phyloP scores from a whole-genome alignment of 148 eudicot genomes.

The Spergularia bocconei region DNA sequence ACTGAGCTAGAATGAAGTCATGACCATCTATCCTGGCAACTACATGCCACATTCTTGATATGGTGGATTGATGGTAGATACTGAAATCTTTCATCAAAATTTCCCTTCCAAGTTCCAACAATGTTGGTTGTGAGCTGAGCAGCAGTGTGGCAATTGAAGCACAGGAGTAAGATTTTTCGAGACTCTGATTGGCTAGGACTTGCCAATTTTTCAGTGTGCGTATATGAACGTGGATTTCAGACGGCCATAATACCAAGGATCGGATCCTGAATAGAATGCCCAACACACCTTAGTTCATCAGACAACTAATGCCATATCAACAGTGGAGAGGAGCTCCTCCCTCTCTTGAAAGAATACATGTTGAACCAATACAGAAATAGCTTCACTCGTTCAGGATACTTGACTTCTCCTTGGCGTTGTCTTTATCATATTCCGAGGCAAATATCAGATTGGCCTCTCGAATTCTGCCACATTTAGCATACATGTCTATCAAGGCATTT shows the following conservation, averaged over 20 bases:
- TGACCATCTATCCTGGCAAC: slow-evolving; percentile 35
- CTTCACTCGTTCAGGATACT: slow-evolving; percentile 19
- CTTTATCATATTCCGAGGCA: slow-evolving; percentile 23
- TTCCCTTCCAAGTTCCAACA: slow-evolving; percentile 27
- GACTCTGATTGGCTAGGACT: slow-evolving; percentile 27
- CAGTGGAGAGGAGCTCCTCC: slow-evolving; percentile 6
- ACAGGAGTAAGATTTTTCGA: slow-evolving; percentile 36
- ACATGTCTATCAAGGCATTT: slow-evolving; percentile 46
- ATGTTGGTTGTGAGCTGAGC: slow-evolving; percentile 27
- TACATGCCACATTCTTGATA: slow-evolving; percentile 35
- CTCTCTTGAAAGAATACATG: too few relatives aligned
- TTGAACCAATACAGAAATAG: too few relatives aligned
- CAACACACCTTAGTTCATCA: slow-evolving; percentile 21
- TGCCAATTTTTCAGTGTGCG: slow-evolving; percentile 35
- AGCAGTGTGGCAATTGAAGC: slow-evolving; percentile 31
- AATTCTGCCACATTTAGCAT: slow-evolving; percentile 46
- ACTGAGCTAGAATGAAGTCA: not conserved
- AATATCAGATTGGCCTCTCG: slow-evolving; percentile 34
- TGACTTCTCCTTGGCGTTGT: slow-evolving; percentile 31
- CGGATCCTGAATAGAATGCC: slow-evolving; percentile 27
- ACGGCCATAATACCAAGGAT: slow-evolving; percentile 6
- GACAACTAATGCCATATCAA: slow-evolving; percentile 28
- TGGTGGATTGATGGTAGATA: slow-evolving; percentile 33
- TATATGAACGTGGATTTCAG: slow-evolving; percentile 21
- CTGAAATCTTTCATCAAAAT: slow-evolving; percentile 34